phyloP scores from a whole-genome alignment of 192 early-diverging fungal species.

The Coemansia pectinata region DNA sequence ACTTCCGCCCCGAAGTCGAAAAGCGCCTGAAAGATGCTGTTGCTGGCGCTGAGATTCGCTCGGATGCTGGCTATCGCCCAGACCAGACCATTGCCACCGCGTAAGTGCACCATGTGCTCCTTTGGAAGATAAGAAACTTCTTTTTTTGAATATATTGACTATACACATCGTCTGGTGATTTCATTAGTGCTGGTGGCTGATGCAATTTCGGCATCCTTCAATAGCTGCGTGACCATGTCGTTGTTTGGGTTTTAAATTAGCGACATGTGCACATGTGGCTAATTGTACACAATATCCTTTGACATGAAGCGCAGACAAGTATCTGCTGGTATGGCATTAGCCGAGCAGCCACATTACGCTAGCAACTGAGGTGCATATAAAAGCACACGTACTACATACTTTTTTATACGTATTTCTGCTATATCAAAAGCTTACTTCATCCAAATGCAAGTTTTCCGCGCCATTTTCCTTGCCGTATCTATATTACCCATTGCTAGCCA shows the following conservation, averaged over 20 bases:
- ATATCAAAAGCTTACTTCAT: background rate
- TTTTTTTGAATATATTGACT: background rate
- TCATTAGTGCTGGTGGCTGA: background rate
- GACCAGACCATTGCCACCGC: constrained; percentile 50
- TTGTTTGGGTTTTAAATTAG: background rate
- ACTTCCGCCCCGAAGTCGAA: constrained; percentile 43
- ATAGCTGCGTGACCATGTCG: background rate
- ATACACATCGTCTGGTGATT: background rate
- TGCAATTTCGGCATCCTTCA: background rate
- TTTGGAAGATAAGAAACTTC: background rate
- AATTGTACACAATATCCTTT: background rate
- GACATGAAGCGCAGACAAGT: background rate
- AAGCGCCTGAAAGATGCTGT: constrained; percentile 33
- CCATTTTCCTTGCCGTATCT: background rate
- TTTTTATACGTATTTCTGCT: background rate
- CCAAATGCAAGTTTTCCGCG: background rate
- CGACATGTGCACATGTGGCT: background rate
- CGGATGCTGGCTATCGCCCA: constrained; percentile 35
- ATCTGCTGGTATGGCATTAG: background rate
- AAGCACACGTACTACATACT: background rate
- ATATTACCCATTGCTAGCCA: background rate
- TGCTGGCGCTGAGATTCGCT: constrained; percentile 27
- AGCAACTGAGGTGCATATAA: background rate
- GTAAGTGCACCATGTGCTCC: background rate
- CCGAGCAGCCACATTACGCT: background rate